Base-by-base conservation (phyloP, 164 flowering plant genomes). In the Liquidambar formosana region DNA sequence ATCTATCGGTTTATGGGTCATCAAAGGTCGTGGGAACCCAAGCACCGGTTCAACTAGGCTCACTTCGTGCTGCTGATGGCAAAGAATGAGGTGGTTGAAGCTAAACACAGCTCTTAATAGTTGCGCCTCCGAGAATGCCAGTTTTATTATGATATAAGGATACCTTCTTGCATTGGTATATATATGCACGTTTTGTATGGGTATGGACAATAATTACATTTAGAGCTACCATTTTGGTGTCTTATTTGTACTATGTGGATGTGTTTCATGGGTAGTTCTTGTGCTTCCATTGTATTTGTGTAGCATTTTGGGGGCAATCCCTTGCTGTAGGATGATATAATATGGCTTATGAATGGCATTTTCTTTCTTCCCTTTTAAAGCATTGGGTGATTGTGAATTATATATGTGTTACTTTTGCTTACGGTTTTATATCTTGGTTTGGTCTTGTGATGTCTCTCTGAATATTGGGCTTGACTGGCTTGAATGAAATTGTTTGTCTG, bases 11-110 rank as follows among this genome's bases (percentile, higher is more conserved):
- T 61, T 93, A 95, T 76, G 97, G 97, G 51, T 86, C 99, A 46
- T 95, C 99, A 1, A 92, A 95, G 79, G 97, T 95, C 21, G 99
- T 95, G 43, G 92, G 92, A 68, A 95, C 99, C 5, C 99, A 95
- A 71, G 97, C 99, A 26, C 99, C 99, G 1, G 97, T 93, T 76
- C 94, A 95, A 70, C 85, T 95, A 0, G 99, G 99, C 1, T 93
- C 99, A 1, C 96, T 95, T 48, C 96, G 97, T 58, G 96, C 99
- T 18, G 97, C 99, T 18, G 99, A 94, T 76, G 99, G 97, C 61
- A 94, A 94, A 77, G 99, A 94, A 73, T 92, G 87, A 92, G 70
- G 72, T 8, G 46, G 21, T 54, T 64, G 48, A 16, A 48, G 59
- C 27, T 38, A 26, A 27, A 1, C 16, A 27, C 16, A 27, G 33